phyloP scores from a whole-genome alignment of 192 early-diverging fungal species.

The Dispira parvispora region DNA sequence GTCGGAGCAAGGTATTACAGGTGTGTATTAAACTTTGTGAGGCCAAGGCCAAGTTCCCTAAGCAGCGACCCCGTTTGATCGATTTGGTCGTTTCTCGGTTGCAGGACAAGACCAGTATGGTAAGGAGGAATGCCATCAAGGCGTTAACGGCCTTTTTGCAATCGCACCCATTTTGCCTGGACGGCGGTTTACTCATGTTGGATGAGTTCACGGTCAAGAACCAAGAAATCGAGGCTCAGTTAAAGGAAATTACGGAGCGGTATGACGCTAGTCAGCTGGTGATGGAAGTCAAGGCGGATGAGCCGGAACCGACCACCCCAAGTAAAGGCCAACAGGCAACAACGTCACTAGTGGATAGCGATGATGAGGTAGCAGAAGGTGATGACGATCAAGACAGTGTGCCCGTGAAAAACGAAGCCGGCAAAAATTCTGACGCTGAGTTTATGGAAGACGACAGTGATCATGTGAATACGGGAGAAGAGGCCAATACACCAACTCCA shows the following conservation, averaged over 20 bases:
- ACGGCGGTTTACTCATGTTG: slow-evolving; percentile 63
- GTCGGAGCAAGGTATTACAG: slow-evolving; percentile 78
- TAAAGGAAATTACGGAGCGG: slow-evolving; percentile 36
- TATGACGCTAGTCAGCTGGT: background rate
- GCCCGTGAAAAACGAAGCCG: slow-evolving; percentile 10
- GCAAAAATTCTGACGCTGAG: too few species aligned
- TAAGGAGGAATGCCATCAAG: slow-evolving; percentile 83
- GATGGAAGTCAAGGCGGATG: background rate
- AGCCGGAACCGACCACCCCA: too few species aligned
- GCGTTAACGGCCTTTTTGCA: slow-evolving; percentile 62
- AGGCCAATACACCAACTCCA: background rate
- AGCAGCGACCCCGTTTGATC: slow-evolving; percentile 50
- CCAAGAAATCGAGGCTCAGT: slow-evolving; percentile 42
- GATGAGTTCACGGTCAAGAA: slow-evolving; percentile 51
- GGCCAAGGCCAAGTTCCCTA: slow-evolving; percentile 55
- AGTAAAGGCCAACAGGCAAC: background rate
- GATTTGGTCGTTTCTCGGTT: slow-evolving; percentile 57
- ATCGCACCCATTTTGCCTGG: slow-evolving; percentile 77
- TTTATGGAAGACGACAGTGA: too few species aligned
- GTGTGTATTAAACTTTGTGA: slow-evolving; percentile 63
- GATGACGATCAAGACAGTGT: background rate
- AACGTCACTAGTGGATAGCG: background rate
- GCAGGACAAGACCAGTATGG: slow-evolving; percentile 77
- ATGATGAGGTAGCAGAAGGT: background rate
- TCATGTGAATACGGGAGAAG: background rate